Evolutionary conservation across 768 basidiomycete genomes (phyloP).

Genomic region (Ramaria sp.): DNA sequence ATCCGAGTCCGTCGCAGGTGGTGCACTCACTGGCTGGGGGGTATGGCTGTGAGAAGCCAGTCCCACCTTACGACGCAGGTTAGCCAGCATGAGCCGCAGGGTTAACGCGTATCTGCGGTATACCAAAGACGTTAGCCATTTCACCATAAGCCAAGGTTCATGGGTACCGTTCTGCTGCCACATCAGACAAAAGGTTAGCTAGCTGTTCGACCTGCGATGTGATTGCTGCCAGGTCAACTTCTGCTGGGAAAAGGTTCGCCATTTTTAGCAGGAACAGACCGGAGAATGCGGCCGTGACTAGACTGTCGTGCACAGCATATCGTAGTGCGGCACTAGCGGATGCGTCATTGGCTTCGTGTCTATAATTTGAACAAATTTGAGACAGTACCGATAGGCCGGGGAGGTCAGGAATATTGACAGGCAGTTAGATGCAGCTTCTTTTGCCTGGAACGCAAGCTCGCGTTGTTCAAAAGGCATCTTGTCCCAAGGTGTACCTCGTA

Average conservation of each 20-base stretch:
- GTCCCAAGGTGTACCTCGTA: constrained; percentile 90
- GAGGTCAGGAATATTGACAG: constrained; percentile 77
- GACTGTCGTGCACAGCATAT: constrained; percentile 87
- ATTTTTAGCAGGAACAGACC: constrained; percentile 89
- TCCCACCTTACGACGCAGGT: constrained; percentile 81
- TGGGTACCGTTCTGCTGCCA: constrained; percentile 75
- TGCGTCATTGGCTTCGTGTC: not conserved
- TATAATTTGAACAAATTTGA: not conserved
- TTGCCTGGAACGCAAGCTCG: constrained; percentile 90
- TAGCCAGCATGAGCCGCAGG: constrained; percentile 87
- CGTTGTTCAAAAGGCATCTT: constrained; percentile 94
- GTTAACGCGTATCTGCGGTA: constrained; percentile 72
- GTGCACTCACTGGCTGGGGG: constrained; percentile 32
- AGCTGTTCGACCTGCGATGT: constrained; percentile 83
- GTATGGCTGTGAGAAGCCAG: constrained; percentile 21
- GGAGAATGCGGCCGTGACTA: constrained; percentile 86
- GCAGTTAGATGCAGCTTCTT: constrained; percentile 83
- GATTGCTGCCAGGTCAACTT: constrained; percentile 68
- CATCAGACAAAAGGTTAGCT: constrained; percentile 81
- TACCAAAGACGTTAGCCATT: not conserved
- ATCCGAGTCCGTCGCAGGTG: constrained; percentile 37
- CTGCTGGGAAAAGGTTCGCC: constrained; percentile 84
- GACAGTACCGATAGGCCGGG: constrained; percentile 63
- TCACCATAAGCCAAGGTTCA: not conserved
- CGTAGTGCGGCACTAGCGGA: constrained; percentile 65